Conservation (phyloP, 345 rosid genomes). For the Camelina laxa region DNA sequence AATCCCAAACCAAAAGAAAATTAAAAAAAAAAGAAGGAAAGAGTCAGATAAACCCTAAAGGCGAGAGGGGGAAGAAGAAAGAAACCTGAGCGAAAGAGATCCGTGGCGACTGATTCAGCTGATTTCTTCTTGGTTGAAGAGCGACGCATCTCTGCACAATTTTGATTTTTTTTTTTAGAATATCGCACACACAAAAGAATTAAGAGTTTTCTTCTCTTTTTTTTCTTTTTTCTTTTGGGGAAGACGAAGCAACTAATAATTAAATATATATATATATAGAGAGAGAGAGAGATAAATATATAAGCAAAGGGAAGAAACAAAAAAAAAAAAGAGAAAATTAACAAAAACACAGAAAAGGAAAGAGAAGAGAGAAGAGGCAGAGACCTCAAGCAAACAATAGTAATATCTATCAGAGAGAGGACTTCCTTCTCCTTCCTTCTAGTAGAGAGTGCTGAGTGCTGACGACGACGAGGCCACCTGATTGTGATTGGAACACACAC, state of each 20-base stretch:
- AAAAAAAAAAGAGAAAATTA: neutral
- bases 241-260: neutral
- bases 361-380: slow-evolving; percentile 30
- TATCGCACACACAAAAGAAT: too few species aligned
- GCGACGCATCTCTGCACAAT: slow-evolving; percentile 78
- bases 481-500: too few species aligned
- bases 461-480: too few species aligned
- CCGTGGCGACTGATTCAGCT: slow-evolving; percentile 63
- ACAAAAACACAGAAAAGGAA: slow-evolving; percentile 32
- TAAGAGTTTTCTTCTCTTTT: too few species aligned
- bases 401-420: too few species aligned
- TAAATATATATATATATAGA: too few species aligned
- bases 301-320: neutral
- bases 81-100: slow-evolving; percentile 92
- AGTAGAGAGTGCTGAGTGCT: too few species aligned
- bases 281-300: neutral
- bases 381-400: too few species aligned
- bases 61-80: neutral
- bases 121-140: slow-evolving; percentile 77
- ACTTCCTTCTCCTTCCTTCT: too few species aligned
- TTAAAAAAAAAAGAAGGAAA: neutral
- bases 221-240: too few species aligned
- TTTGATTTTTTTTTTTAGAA: neutral
- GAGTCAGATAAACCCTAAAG: slow-evolving; percentile 40
- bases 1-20: neutral